Base-by-base conservation (phyloP, 1,284 basidiomycete genomes). In the Apiotrichum brassicae region DNA sequence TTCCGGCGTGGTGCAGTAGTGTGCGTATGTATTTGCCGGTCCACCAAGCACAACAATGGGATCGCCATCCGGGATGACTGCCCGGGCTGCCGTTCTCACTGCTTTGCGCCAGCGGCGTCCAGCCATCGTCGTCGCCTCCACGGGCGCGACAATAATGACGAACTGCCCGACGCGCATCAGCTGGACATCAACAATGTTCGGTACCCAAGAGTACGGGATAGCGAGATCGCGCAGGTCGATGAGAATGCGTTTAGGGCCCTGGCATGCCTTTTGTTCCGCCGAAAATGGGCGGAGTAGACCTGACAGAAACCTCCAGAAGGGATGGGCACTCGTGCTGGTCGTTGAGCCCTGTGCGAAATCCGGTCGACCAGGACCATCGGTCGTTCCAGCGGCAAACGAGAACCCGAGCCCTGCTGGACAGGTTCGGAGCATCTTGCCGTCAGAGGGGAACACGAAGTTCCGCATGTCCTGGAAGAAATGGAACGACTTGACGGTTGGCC, bases 41-140 rank as follows among this genome's bases (percentile, higher is more conserved):
- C 53, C 53, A 12, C 49, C 53, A 13, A 55, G 42, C 33, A 55
- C 53, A 6, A 55, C 53, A 18, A 55, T 22, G 12, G 53, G 53
- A 2, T 13, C 14, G 4, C 8, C 5, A 11, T 41, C 48, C 18
- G 46, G 6, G 28, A 51, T 24, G 6, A 24, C 13, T 28, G 23
- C 28, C 3, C 46, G 34, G 1, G 53, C 53, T 2, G 20, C 35
- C 5, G 25, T n/a, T n/a, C n/a, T n/a, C 18, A 55, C 26, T 4
- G 53, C 53, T 3, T 36, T 23, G 20, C 49, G 46, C 53, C 53
- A 55, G 9, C 53, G 38, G 11, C 53, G 37, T 2, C 53, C 53
- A 0, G 41, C 26, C 53, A 55, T 55, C 5, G 49, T 55, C 33
- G 46, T 51, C 19, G 46, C 49, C 38, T 55, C 53, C 20, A 37